Conservation (phyloP, 306 rosid genomes). For the Vigna nakashimae region DNA sequence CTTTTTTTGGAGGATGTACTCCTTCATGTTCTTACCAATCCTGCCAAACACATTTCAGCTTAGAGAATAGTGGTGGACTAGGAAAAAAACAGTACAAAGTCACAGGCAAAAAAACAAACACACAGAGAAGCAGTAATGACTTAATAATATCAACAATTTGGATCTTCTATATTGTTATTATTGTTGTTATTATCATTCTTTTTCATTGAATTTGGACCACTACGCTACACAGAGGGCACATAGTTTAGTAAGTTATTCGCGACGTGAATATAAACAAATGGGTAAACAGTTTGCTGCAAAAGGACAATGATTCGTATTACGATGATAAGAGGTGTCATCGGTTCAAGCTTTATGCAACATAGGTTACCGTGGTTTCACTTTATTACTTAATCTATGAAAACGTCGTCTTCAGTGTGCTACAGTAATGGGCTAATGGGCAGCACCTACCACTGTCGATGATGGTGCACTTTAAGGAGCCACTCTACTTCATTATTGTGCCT, state of each 20-base stretch:
- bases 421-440: neutral
- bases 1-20: neutral
- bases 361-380: neutral
- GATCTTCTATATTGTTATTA: neutral
- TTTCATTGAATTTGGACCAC: neutral
- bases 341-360: neutral
- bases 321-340: neutral
- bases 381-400: neutral
- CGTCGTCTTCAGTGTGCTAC: neutral
- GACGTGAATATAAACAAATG: neutral
- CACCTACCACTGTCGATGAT: neutral
- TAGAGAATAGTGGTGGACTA: neutral
- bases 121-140: conserved; percentile 16
- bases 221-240: neutral
- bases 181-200: no score
- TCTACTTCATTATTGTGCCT: neutral
- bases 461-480: neutral
- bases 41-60: conserved; percentile 17
- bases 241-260: neutral
- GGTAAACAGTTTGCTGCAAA: neutral
- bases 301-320: neutral
- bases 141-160: neutral
- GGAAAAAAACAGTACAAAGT: conserved; percentile 11
- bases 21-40: neutral
- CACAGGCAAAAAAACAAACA: conserved; percentile 5